Conservation (phyloP, 106 monocot species). For the Dendrobium officinale region DNA sequence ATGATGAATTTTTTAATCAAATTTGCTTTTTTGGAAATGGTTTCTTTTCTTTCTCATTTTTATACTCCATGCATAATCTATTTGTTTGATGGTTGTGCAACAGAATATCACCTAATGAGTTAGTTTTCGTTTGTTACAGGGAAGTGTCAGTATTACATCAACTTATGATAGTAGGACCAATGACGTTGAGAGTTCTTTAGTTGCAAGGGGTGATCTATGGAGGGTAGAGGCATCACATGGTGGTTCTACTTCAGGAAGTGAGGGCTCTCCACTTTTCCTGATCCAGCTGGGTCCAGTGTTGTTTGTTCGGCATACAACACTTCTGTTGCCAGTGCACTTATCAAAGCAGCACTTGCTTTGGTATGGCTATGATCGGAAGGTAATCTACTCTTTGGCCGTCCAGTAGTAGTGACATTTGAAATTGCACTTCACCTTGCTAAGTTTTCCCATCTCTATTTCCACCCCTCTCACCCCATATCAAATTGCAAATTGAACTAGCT, state of each 20-base stretch:
- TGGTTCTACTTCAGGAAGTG: conserved; percentile 56
- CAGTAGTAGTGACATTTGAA: background rate
- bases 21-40: background rate
- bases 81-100: background rate
- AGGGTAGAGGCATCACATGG: conserved; percentile 88
- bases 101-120: background rate
- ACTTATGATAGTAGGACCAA: conserved; percentile 78
- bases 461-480: background rate
- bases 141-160: conserved; percentile 67
- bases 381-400: conserved; percentile 12
- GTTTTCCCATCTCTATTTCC: background rate
- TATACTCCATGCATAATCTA: background rate
- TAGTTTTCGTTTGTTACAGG: conserved; percentile 28
- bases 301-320: conserved; percentile 85
- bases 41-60: background rate
- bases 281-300: conserved; percentile 88
- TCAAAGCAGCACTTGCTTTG: conserved; percentile 98
- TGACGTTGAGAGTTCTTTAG: conserved; percentile 71
- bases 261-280: conserved; percentile 78
- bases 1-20: background rate
- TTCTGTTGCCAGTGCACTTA: conserved; percentile 95
- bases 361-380: conserved; percentile 99
- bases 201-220: conserved; percentile 93
- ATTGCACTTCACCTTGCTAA: background rate
- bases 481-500: background rate